Percentiles rank a stretch among this genome's conserved stretches.
Conservation (phyloP, 352 stramenopile species). For the Globisporangium emineosum region DNA sequence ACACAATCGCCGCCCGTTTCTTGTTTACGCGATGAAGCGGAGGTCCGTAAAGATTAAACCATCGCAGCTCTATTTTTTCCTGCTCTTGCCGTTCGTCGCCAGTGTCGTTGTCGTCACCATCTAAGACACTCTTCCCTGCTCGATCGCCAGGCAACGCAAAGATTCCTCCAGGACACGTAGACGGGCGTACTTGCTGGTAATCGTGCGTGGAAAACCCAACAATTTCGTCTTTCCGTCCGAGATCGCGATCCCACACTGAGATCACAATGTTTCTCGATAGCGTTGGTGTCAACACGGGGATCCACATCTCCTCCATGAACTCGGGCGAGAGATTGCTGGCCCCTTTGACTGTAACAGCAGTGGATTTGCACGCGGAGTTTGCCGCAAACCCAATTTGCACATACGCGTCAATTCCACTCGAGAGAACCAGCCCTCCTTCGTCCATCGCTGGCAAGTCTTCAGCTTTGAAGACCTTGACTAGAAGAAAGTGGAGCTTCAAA, state of each 20-base stretch:
- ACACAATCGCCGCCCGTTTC: conserved; percentile 47
- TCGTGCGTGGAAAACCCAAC: conserved; percentile 69
- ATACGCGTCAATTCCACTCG: conserved; percentile 81
- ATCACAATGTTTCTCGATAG: conserved; percentile 70
- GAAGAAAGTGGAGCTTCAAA: conserved; percentile 71
- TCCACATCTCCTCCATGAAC: conserved; percentile 84
- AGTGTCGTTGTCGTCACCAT: neutral
- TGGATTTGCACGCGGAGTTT: conserved; percentile 40
- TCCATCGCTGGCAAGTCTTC: conserved; percentile 87
- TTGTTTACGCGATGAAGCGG: conserved; percentile 52
- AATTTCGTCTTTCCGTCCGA: conserved; percentile 62
- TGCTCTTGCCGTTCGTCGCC: neutral
- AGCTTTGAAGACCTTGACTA: conserved; percentile 72
- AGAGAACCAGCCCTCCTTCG: conserved; percentile 33
- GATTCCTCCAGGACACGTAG: conserved; percentile 27
- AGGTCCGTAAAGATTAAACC: conserved; percentile 88
- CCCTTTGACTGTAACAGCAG: conserved; percentile 64
- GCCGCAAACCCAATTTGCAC: conserved; percentile 69
- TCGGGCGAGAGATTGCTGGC: conserved; percentile 39
- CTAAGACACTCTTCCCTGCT: neutral
- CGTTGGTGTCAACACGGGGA: conserved; percentile 76
- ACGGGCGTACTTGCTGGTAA: conserved; percentile 54
- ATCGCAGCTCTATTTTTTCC: conserved; percentile 40
- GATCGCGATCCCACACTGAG: conserved; percentile 81
- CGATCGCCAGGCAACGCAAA: conserved; percentile 6